phyloP scores from a whole-genome alignment of 208 protist genomes.

The Balamuthia mandrillaris region DNA sequence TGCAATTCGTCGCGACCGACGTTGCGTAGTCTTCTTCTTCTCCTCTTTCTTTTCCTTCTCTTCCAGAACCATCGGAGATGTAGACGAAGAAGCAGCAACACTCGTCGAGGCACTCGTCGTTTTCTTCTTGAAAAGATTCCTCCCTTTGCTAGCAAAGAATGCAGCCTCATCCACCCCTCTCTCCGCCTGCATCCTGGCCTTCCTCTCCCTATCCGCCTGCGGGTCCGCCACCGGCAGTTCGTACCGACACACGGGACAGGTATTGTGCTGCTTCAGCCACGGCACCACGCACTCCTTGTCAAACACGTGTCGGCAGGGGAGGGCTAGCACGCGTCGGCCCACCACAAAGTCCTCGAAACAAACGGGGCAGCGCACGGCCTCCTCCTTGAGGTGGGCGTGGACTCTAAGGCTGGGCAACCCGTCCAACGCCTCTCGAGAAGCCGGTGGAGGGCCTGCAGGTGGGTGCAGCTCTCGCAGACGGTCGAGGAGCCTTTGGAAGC shows the following conservation, averaged over 20 bases:
- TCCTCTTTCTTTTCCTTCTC: too few species aligned
- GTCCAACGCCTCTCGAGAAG: not conserved
- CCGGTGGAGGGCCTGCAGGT: not conserved
- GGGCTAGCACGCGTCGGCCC: not conserved
- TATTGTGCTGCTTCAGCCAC: not conserved
- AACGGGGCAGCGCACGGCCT: not conserved
- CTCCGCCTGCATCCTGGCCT: not conserved
- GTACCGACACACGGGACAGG: constrained; percentile 10
- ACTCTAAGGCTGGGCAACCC: not conserved
- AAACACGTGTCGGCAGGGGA: not conserved
- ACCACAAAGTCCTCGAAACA: not conserved
- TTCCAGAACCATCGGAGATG: too few species aligned
- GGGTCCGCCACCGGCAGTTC: not conserved
- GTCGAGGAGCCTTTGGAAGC: too few species aligned
- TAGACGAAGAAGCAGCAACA: too few species aligned
- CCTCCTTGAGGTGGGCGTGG: not conserved
- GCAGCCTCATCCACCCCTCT: constrained; percentile 4
- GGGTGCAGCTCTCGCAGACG: not conserved
- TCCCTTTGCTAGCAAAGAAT: not conserved
- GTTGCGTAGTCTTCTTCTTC: too few species aligned
- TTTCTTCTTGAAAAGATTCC: not conserved
- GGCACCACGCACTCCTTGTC: not conserved
- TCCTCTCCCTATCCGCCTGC: not conserved
- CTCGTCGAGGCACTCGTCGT: too few species aligned
- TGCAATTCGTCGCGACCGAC: too few species aligned